Evolutionary conservation across 2,329 filamentous ascomycete species (phyloP).

Genomic region (Emergomyces pasteurianus): DNA sequence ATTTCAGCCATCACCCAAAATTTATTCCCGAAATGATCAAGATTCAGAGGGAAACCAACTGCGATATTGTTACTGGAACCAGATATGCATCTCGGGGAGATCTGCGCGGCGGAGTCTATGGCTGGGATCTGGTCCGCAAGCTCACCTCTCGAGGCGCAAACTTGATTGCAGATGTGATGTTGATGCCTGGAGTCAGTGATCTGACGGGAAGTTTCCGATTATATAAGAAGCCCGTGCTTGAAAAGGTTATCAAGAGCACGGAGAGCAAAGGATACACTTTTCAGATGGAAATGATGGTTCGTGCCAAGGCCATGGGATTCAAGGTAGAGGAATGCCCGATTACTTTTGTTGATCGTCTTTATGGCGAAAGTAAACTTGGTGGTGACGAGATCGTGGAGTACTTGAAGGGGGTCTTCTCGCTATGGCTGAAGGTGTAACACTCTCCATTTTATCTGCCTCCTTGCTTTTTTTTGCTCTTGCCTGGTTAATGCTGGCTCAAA

Average conservation of each 20-base stretch:
- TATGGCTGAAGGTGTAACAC: slow-evolving; percentile 65
- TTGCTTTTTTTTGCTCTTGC: slow-evolving; percentile 2
- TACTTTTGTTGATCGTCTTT: slow-evolving; percentile 86
- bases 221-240: slow-evolving; percentile 81
- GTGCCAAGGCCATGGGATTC: slow-evolving; percentile 91
- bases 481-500: background rate
- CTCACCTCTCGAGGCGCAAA: slow-evolving; percentile 64
- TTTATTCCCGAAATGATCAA: slow-evolving; percentile 93
- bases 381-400: slow-evolving; percentile 96
- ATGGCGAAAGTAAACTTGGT: slow-evolving; percentile 89
- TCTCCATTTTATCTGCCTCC: background rate
- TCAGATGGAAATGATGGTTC: slow-evolving; percentile 99
- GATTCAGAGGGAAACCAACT: slow-evolving; percentile 63
- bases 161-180: slow-evolving; percentile 86
- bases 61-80: slow-evolving; percentile 95
- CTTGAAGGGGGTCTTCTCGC: slow-evolving; percentile 65
- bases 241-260: slow-evolving; percentile 80
- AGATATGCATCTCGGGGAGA: slow-evolving; percentile 67
- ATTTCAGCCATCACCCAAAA: slow-evolving; percentile 98
- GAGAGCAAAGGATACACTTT: slow-evolving; percentile 97
- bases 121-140: slow-evolving; percentile 91
- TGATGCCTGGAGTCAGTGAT: slow-evolving; percentile 88
- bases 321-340: slow-evolving; percentile 93
- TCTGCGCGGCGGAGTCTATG: slow-evolving; percentile 65
- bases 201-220: slow-evolving; percentile 87